A percentile compares a stretch with the other conserved stretches of the same genome.
Evolutionary conservation across 768 basidiomycete species (phyloP).

Genomic region (Termitomyces sp.): DNA sequence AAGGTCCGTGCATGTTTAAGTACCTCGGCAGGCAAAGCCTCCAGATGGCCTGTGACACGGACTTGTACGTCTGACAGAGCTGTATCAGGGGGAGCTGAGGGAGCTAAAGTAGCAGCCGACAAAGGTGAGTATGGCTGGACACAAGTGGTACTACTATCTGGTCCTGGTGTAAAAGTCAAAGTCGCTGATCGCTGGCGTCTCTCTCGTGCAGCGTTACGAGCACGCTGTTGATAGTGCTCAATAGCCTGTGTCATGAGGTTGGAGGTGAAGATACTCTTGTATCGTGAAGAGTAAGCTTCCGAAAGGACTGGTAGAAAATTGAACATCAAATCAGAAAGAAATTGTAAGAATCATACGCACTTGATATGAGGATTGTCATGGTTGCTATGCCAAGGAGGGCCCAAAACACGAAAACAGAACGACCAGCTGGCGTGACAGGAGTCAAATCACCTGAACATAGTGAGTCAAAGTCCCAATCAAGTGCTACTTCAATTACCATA

Average conservation of each 20-base stretch:
- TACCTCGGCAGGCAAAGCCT: slow-evolving; percentile 27
- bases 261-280: slow-evolving; percentile 50
- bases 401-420: slow-evolving; percentile 76
- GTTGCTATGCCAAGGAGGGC: slow-evolving; percentile 71
- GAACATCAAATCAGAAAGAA: not conserved
- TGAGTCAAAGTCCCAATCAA: not conserved
- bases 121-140: slow-evolving; percentile 1
- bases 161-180: not conserved
- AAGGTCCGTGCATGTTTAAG: slow-evolving; percentile 25
- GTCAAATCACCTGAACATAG: slow-evolving; percentile 42
- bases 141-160: slow-evolving; percentile 5
- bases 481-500: slow-evolving; percentile 34
- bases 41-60: slow-evolving; percentile 21
- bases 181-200: not conserved
- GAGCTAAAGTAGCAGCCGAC: not conserved
- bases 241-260: slow-evolving; percentile 40
- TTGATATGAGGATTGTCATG: slow-evolving; percentile 71
- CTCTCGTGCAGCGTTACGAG: not conserved
- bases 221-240: slow-evolving; percentile 31
- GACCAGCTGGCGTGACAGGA: slow-evolving; percentile 62
- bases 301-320: slow-evolving; percentile 43
- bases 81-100: slow-evolving; percentile 5
- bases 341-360: slow-evolving; percentile 31
- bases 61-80: slow-evolving; percentile 15
- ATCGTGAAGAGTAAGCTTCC: slow-evolving; percentile 63